Conservation (phyloP, 179 eudicot species). For the Camellia oleifera region DNA sequence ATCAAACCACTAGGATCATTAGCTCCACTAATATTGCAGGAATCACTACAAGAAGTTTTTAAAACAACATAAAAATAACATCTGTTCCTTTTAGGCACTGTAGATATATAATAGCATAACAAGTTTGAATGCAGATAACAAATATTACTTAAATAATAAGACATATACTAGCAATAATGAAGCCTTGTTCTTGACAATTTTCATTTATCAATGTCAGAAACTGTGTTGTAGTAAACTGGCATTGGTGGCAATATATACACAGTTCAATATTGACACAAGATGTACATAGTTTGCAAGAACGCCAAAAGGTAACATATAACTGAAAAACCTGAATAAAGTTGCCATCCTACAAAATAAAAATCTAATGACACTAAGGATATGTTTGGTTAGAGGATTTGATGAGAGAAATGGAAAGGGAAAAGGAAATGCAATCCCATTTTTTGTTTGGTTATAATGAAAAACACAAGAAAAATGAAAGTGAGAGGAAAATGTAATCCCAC, state of each 20-base stretch:
- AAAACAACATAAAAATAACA: background rate
- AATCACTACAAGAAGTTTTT: background rate
- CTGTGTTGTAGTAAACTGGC: background rate
- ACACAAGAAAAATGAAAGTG: too few species aligned
- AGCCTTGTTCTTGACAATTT: background rate
- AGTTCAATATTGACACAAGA: constrained; percentile 2
- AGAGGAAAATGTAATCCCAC: too few species aligned
- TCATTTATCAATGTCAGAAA: background rate
- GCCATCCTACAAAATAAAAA: background rate
- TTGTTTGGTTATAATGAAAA: too few species aligned
- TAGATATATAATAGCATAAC: background rate
- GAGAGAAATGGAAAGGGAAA: too few species aligned
- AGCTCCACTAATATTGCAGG: background rate
- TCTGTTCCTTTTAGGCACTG: background rate
- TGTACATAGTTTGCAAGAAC: background rate
- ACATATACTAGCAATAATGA: background rate
- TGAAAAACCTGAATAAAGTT: background rate
- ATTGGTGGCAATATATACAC: background rate
- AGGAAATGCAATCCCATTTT: too few species aligned
- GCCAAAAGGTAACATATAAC: background rate
- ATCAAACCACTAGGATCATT: background rate
- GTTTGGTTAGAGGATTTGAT: too few species aligned
- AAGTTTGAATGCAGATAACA: background rate
- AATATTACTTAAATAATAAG: background rate
- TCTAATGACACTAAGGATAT: background rate